Evolutionary conservation across 148 eudicot species (phyloP).

Genomic region (Polygonum maritimum): DNA sequence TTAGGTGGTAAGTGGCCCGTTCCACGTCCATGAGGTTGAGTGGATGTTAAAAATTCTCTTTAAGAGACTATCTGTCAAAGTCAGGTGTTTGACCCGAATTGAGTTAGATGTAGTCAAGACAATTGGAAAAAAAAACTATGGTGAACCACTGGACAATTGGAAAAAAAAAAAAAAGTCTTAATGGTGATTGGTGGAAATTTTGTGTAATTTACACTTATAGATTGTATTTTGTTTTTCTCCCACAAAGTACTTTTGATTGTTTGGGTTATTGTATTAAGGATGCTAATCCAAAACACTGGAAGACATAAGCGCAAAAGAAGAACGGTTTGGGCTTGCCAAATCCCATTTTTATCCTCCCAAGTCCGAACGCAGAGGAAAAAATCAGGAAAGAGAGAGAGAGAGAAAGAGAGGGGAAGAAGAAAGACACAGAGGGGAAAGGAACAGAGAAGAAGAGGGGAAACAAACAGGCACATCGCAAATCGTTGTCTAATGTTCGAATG

Average conservation of each 20-base stretch:
- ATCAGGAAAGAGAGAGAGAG: conserved; percentile 18
- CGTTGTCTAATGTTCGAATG: conserved; percentile 29
- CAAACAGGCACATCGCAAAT: conserved; percentile 10
- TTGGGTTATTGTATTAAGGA: not conserved
- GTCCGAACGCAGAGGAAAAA: conserved; percentile 9
- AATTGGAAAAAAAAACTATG: no score
- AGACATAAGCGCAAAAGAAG: not conserved
- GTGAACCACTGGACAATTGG: no score
- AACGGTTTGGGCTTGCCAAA: conserved; percentile 1
- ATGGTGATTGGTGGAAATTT: not conserved
- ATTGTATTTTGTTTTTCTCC: not conserved
- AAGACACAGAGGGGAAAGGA: conserved; percentile 8
- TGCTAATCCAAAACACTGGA: not conserved
- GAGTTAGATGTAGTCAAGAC: no score
- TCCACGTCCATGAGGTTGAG: no score
- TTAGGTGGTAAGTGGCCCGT: no score
- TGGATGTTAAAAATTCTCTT: no score
- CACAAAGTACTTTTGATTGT: no score
- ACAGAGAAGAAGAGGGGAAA: not conserved
- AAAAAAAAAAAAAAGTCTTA: no score
- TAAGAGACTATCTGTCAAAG: no score
- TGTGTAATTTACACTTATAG: not conserved
- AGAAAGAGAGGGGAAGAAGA: conserved; percentile 11
- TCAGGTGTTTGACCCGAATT: no score
- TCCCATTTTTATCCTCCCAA: conserved; percentile 29